Conservation (phyloP, 1,284 basidiomycete species). For the Sporisorium iseilematis-ciliati region DNA sequence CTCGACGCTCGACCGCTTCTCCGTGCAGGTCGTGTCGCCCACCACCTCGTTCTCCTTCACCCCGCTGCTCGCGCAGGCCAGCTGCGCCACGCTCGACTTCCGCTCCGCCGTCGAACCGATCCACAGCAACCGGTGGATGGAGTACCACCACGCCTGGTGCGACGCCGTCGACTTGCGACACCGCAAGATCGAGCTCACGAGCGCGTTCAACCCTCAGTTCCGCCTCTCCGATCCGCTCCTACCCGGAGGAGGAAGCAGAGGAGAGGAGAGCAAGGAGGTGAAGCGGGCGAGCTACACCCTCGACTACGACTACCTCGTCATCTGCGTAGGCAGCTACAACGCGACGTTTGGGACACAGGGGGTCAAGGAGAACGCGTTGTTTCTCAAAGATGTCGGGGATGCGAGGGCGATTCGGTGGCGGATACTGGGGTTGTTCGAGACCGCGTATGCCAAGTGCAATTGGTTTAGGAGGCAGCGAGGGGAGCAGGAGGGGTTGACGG, state of each 20-base stretch:
- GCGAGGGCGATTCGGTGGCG: conserved; percentile 82
- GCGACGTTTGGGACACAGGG: conserved; percentile 76
- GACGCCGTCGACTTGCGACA: conserved; percentile 43
- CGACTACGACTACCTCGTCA: conserved; percentile 79
- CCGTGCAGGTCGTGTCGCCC: conserved; percentile 39
- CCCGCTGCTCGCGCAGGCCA: conserved; percentile 48
- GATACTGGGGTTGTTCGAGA: conserved; percentile 83
- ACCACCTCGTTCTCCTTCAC: conserved; percentile 67
- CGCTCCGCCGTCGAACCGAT: conserved; percentile 84
- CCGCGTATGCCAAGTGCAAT: conserved; percentile 73
- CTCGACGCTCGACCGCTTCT: conserved; percentile 20
- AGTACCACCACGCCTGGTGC: conserved; percentile 71
- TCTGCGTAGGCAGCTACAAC: conserved; percentile 85
- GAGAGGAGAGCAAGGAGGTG: not conserved
- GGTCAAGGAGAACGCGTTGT: conserved; percentile 66
- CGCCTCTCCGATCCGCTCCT: conserved; percentile 74
- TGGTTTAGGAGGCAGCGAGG: conserved; percentile 67
- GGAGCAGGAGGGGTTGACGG: conserved; percentile 75
- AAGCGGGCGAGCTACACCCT: conserved; percentile 25
- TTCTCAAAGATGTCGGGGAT: conserved; percentile 83
- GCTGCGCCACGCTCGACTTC: conserved; percentile 73
- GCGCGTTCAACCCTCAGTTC: conserved; percentile 29
- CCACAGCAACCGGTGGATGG: conserved; percentile 67
- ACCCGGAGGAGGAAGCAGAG: conserved; percentile 3
- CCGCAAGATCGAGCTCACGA: conserved; percentile 20